Conservation (phyloP, 148 eudicot genomes). For the Selenicereus undatus region DNA sequence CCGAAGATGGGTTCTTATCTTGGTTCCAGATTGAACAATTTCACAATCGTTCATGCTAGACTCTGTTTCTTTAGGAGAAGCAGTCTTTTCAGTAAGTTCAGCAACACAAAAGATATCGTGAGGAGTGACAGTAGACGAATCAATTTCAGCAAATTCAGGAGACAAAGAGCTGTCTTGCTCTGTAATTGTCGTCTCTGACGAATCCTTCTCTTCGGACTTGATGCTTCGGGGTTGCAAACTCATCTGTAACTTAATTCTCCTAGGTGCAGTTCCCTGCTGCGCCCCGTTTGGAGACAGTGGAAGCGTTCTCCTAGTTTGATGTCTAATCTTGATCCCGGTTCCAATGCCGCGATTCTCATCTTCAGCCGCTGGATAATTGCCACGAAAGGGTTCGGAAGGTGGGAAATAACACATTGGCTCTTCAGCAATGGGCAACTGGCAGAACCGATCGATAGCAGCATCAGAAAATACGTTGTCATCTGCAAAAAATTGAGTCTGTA, state of each 20-base stretch:
- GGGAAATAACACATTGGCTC: slow-evolving; percentile 2
- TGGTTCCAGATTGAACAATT: slow-evolving; percentile 30
- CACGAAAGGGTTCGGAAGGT: not conserved
- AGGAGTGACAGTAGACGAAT: not conserved
- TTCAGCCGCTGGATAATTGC: slow-evolving; percentile 7
- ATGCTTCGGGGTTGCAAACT: not conserved
- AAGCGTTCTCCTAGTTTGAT: slow-evolving; percentile 18
- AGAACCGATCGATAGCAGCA: slow-evolving; percentile 35
- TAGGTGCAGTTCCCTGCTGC: slow-evolving; percentile 59
- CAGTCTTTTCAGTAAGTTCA: slow-evolving; percentile 18
- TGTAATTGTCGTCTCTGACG: not conserved
- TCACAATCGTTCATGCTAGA: not conserved
- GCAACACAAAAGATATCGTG: slow-evolving; percentile 15
- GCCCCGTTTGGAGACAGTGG: slow-evolving; percentile 8
- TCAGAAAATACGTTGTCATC: slow-evolving; percentile 33
- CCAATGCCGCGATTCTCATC: slow-evolving; percentile 23
- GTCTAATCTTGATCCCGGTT: slow-evolving; percentile 46
- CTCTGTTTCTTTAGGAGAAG: not conserved
- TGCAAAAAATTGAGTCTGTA: slow-evolving; percentile 3
- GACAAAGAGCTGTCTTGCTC: slow-evolving; percentile 18
- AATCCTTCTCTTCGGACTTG: not conserved
- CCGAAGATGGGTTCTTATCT: slow-evolving; percentile 23
- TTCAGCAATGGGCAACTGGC: slow-evolving; percentile 16
- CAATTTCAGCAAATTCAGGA: not conserved
- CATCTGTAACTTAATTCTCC: not conserved